Percentiles rank a stretch among this genome's conserved stretches.
Evolutionary conservation across 176 grass and related monocot species (phyloP).

Genomic region (Triticum turgidum): DNA sequence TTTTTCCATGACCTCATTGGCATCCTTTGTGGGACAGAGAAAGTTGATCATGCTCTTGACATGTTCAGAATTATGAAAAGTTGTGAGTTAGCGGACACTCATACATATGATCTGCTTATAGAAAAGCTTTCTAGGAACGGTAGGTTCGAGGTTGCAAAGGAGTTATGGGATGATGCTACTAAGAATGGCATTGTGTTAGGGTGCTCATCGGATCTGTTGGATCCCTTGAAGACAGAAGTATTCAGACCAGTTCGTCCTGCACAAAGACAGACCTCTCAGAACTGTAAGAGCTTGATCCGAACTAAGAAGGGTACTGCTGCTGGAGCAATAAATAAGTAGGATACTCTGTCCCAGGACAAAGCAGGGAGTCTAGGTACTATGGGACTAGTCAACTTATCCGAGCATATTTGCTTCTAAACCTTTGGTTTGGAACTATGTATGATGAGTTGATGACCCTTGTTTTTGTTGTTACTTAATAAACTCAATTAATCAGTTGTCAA

Average conservation of each 20-base stretch:
- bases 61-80: slow-evolving; percentile 61
- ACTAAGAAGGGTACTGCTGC: slow-evolving; percentile 33
- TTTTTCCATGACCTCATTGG: slow-evolving; percentile 66
- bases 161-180: slow-evolving; percentile 64
- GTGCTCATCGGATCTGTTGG: slow-evolving; percentile 64
- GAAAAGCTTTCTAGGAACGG: slow-evolving; percentile 62
- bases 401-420: background rate
- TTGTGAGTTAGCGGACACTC: slow-evolving; percentile 18
- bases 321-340: slow-evolving; percentile 32
- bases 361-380: slow-evolving; percentile 34
- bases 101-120: slow-evolving; percentile 62
- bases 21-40: slow-evolving; percentile 61
- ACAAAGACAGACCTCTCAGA: slow-evolving; percentile 32
- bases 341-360: slow-evolving; percentile 15
- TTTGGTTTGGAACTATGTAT: slow-evolving; percentile 21
- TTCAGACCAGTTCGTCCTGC: slow-evolving; percentile 40
- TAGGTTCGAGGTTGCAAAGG: slow-evolving; percentile 57
- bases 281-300: slow-evolving; percentile 27
- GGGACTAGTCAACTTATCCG: background rate
- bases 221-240: slow-evolving; percentile 67
- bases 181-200: slow-evolving; percentile 42
- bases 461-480: slow-evolving; percentile 15
- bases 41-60: slow-evolving; percentile 56
- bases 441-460: background rate
- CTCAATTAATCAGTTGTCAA: background rate